These are phyloP conservation scores for Malus hybrid DNA, from an alignment of 331 rosid genomes.

Conservation along the genomic window DNA sequence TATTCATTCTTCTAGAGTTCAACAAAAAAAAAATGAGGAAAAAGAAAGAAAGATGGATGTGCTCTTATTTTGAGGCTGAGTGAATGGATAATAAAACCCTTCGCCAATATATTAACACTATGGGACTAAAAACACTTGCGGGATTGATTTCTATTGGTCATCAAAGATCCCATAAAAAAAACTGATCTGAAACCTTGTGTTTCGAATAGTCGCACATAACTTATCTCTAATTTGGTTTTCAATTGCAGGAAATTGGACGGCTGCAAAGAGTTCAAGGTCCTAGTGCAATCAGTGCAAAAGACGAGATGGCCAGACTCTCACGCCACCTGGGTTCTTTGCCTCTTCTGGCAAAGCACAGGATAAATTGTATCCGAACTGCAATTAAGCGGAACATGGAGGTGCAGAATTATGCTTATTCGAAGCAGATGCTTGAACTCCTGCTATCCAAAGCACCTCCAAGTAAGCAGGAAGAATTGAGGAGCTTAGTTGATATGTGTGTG, in stretches of 20 bases:
- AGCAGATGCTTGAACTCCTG: conserved; percentile 94
- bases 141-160: neutral
- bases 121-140: neutral
- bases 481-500: conserved; percentile 77
- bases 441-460: conserved; percentile 83
- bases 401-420: conserved; percentile 77
- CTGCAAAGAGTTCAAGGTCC: conserved; percentile 83
- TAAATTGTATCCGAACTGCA: conserved; percentile 93
- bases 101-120: neutral
- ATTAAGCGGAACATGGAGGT: conserved; percentile 95
- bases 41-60: neutral
- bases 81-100: neutral
- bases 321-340: conserved; percentile 98
- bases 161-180: neutral
- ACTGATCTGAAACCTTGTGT: neutral
- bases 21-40: neutral
- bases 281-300: conserved; percentile 92
- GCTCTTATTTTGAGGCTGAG: conserved; percentile 14
- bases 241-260: conserved; percentile 84
- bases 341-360: conserved; percentile 89
- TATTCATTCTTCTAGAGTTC: conserved; percentile 9
- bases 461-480: conserved; percentile 86
- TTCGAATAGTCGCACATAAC: conserved; percentile 20
- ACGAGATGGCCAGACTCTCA: conserved; percentile 95
- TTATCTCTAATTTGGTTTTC: conserved; percentile 10